A percentile compares a stretch with the other conserved stretches of the same genome.
phyloP scores from a whole-genome alignment of 345 rosid species.

The Linum tenue region DNA sequence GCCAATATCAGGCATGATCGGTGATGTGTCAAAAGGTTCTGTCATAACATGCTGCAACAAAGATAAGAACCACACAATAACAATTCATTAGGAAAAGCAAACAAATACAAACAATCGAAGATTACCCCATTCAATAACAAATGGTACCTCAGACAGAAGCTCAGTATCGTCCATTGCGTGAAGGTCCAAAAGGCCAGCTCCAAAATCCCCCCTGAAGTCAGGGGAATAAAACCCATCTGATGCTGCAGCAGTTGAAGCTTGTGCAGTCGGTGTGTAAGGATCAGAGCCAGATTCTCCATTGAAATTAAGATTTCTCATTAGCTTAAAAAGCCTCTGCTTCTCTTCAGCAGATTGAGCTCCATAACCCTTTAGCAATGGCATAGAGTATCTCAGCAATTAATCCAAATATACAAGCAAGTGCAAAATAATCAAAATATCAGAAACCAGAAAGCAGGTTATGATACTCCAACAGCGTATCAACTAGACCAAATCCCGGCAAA shows the following conservation, averaged over 20 bases:
- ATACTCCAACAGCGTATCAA: background rate
- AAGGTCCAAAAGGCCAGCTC: slow-evolving; percentile 95
- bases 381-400: slow-evolving; percentile 5
- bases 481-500: background rate
- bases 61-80: slow-evolving; percentile 7
- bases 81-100: no score
- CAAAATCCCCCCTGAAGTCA: slow-evolving; percentile 93
- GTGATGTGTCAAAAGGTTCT: slow-evolving; percentile 92
- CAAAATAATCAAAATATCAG: slow-evolving; percentile 9
- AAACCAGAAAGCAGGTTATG: background rate
- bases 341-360: slow-evolving; percentile 97
- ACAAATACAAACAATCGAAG: no score
- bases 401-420: slow-evolving; percentile 26
- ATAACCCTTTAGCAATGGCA: slow-evolving; percentile 52
- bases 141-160: slow-evolving; percentile 80
- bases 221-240: slow-evolving; percentile 84
- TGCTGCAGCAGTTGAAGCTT: slow-evolving; percentile 45
- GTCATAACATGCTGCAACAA: slow-evolving; percentile 72
- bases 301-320: slow-evolving; percentile 89
- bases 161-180: slow-evolving; percentile 97
- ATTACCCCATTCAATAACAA: background rate
- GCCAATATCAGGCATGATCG: slow-evolving; percentile 64
- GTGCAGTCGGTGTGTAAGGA: slow-evolving; percentile 55
- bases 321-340: slow-evolving; percentile 86
- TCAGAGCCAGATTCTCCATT: slow-evolving; percentile 87